A percentile compares a stretch with the other conserved stretches of the same genome.
phyloP scores from a whole-genome alignment of 179 eudicot species.

The Patellifolia procumbens region DNA sequence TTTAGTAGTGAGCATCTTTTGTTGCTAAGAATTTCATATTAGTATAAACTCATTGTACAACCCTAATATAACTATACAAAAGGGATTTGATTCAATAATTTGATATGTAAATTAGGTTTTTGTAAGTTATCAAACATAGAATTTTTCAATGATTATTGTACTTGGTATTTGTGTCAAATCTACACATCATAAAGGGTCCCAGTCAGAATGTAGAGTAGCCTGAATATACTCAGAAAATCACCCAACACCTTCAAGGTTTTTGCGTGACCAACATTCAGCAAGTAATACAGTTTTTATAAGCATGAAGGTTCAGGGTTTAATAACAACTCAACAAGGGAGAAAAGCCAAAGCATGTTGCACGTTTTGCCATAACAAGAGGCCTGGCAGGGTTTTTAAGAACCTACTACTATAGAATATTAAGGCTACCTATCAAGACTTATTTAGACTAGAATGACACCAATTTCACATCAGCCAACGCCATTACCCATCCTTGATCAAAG shows the following conservation, averaged over 20 bases:
- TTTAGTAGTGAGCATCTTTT: too few relatives aligned
- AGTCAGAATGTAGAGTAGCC: not conserved
- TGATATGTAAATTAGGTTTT: too few relatives aligned
- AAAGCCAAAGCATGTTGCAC: not conserved
- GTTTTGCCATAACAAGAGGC: not conserved
- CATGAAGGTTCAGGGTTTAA: not conserved
- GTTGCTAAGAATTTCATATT: too few relatives aligned
- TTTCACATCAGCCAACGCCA: conserved; percentile 90
- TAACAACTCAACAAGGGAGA: not conserved
- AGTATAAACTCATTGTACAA: too few relatives aligned
- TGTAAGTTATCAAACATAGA: too few relatives aligned
- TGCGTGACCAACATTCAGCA: not conserved
- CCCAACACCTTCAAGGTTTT: too few relatives aligned
- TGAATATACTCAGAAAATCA: conserved; percentile 1
- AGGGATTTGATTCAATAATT: too few relatives aligned
- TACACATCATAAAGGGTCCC: not conserved
- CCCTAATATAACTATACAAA: too few relatives aligned
- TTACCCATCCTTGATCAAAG: conserved; percentile 95
- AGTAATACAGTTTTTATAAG: not conserved
- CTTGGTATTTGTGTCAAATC: not conserved
- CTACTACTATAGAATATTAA: too few relatives aligned
- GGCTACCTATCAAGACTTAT: conserved; percentile 9
- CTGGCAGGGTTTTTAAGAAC: not conserved
- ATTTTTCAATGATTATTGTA: not conserved
- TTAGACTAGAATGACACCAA: not conserved